Base-by-base conservation (phyloP, 1,139 yeast genomes). In the Spathaspora sp. region DNA sequence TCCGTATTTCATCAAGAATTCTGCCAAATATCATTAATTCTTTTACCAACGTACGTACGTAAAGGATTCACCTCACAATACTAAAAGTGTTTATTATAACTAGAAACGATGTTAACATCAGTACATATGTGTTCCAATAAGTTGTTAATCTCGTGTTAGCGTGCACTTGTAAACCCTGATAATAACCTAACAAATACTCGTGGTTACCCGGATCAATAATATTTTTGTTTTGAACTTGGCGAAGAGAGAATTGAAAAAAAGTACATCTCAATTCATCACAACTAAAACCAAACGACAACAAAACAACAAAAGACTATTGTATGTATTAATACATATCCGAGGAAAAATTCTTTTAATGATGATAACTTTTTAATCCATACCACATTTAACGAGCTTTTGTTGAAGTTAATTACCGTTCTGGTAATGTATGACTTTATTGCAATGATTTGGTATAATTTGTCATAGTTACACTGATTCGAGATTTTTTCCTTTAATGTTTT, bases 381-480 rank as follows among this genome's bases (percentile, higher is more conserved):
- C 76, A 20, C 23, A 62, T 56, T 50, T 44, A 54, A 45, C 59
- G 76, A 72, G 76, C 75, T 55, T 56, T 60, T 36, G 39, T 44
- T 51, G 56, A 59, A 60, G 68, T 55, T 58, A 66, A 63, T 58
- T 60, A 58, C 68, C 78, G 78, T 73, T 67, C 70, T 73, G 78
- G 70, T 60, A 55, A 58, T 63, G 57, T 59, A 61, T 57, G 59
- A 62, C 62, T 67, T 63, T 65, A 58, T 56, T 68, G 77, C 78
- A 62, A 67, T 73, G 78, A 73, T 64, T 64, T 66, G 78, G 78
- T 72, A 72, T 54, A 53, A 38, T 64, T 71, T 70, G 78, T 73
- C 78, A 72, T 72, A 73, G 78, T 73, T 72, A 73, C 78, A 72
- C 78, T 73, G 78, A 73, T 59, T 52, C 46, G n/a, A n/a, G n/a